Evolutionary conservation across 2,329 filamentous ascomycete genomes (phyloP).

Genomic region (Alternaria sp.): DNA sequence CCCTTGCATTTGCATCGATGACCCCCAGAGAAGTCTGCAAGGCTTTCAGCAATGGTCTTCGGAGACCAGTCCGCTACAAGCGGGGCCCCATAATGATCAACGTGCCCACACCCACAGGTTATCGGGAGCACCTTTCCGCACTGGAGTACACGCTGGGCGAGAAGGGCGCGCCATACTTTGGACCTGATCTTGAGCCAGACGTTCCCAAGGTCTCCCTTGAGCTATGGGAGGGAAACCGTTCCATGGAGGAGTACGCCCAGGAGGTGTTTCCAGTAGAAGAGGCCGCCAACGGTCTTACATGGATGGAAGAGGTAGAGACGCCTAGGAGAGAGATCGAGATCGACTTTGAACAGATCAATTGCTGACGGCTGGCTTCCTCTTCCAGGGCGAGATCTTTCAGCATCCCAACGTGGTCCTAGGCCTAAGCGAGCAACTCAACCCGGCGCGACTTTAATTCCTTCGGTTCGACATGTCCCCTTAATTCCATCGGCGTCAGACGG

Average conservation of each 20-base stretch:
- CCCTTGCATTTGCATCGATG: conserved; percentile 88
- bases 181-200: conserved; percentile 64
- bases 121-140: conserved; percentile 82
- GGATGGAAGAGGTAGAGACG: conserved; percentile 74
- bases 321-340: conserved; percentile 48
- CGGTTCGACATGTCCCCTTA: conserved; percentile 25
- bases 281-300: conserved; percentile 88
- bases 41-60: conserved; percentile 79
- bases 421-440: conserved; percentile 46
- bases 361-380: conserved; percentile 42
- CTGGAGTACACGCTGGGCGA: conserved; percentile 68
- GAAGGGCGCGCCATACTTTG: conserved; percentile 68
- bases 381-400: conserved; percentile 43
- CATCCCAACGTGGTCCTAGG: conserved; percentile 40
- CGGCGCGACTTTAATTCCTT: conserved; percentile 44
- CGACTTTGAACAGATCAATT: conserved; percentile 50
- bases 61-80: conserved; percentile 79
- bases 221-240: conserved; percentile 90
- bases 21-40: conserved; percentile 83
- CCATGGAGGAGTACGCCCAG: conserved; percentile 90
- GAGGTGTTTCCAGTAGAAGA: conserved; percentile 96
- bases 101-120: conserved; percentile 85
- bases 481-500: conserved; percentile 23
- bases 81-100: conserved; percentile 81
- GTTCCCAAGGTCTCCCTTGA: conserved; percentile 79